phyloP scores from a whole-genome alignment of 2,329 filamentous ascomycete species.

The Sordariomycetes sp. region DNA sequence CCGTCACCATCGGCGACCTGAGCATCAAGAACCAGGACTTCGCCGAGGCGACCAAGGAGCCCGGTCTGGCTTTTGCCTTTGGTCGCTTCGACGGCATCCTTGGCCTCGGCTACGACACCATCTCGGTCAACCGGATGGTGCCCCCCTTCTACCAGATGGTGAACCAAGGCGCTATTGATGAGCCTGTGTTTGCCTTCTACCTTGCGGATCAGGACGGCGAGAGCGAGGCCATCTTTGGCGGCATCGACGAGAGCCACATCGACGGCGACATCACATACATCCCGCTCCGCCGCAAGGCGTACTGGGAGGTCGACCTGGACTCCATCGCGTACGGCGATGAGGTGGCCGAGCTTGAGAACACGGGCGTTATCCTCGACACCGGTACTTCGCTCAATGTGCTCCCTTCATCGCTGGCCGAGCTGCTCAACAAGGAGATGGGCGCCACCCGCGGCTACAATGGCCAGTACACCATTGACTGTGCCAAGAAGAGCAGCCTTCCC shows the following conservation, averaged over 20 bases:
- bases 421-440: conserved; percentile 94
- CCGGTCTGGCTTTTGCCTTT: conserved; percentile 93
- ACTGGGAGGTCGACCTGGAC: conserved; percentile 98
- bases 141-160: conserved; percentile 97
- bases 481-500: conserved; percentile 68
- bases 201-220: conserved; percentile 61
- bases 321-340: conserved; percentile 79
- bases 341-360: conserved; percentile 81
- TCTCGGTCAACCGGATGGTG: conserved; percentile 91
- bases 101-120: conserved; percentile 85
- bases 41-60: conserved; percentile 90
- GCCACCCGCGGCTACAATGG: conserved; percentile 97
- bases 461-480: conserved; percentile 89
- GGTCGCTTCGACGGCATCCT: conserved; percentile 95
- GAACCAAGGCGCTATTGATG: conserved; percentile 77
- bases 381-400: conserved; percentile 96
- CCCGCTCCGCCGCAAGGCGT: conserved; percentile 92
- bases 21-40: conserved; percentile 84
- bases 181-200: conserved; percentile 94
- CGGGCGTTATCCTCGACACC: conserved; percentile 93
- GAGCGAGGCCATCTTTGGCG: conserved; percentile 85
- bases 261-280: conserved; percentile 84
- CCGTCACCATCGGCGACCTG: conserved; percentile 76
- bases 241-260: conserved; percentile 68
- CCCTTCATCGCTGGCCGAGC: conserved; percentile 79